Evolutionary conservation across 2,329 filamentous ascomycete species (phyloP).

Genomic region (Xenosphaeropsis pyriputrescens): DNA sequence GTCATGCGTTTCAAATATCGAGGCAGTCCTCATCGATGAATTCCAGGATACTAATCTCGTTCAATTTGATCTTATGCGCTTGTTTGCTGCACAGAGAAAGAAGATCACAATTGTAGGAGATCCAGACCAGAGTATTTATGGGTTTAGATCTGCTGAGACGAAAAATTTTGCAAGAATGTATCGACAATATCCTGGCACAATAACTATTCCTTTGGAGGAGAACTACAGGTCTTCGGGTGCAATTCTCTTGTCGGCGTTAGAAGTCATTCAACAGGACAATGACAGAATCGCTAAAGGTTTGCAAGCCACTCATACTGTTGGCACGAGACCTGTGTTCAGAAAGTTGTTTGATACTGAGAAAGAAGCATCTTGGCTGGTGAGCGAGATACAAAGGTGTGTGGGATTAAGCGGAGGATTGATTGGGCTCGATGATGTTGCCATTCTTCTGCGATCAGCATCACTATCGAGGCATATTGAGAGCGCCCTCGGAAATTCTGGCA

Average conservation of each 20-base stretch:
- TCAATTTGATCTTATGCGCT: slow-evolving; percentile 86
- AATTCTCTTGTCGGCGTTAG: slow-evolving; percentile 66
- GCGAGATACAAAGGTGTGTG: slow-evolving; percentile 60
- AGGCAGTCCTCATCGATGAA: slow-evolving; percentile 88
- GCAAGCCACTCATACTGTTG: slow-evolving; percentile 64
- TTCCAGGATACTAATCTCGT: slow-evolving; percentile 96
- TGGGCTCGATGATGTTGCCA: slow-evolving; percentile 63
- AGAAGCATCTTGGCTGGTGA: slow-evolving; percentile 81
- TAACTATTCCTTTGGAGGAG: slow-evolving; percentile 76
- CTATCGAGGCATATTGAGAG: slow-evolving; percentile 79
- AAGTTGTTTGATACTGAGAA: slow-evolving; percentile 52
- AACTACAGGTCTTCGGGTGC: slow-evolving; percentile 87
- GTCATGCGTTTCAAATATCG: slow-evolving; percentile 73
- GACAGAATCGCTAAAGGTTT: slow-evolving; percentile 68
- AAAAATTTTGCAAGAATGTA: slow-evolving; percentile 74
- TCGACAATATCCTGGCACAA: slow-evolving; percentile 59
- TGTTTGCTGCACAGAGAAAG: slow-evolving; percentile 59
- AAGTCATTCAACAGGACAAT: slow-evolving; percentile 82
- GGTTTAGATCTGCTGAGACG: slow-evolving; percentile 86
- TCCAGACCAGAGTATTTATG: slow-evolving; percentile 95
- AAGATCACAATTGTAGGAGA: slow-evolving; percentile 93
- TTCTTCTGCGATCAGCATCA: slow-evolving; percentile 72
- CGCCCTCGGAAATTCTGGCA: slow-evolving; percentile 62
- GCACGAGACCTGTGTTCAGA: slow-evolving; percentile 68
- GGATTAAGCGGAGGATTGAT: slow-evolving; percentile 62